Evolutionary conservation across 257 asterid species (phyloP).

Genomic region (Thymus mandschuricus): DNA sequence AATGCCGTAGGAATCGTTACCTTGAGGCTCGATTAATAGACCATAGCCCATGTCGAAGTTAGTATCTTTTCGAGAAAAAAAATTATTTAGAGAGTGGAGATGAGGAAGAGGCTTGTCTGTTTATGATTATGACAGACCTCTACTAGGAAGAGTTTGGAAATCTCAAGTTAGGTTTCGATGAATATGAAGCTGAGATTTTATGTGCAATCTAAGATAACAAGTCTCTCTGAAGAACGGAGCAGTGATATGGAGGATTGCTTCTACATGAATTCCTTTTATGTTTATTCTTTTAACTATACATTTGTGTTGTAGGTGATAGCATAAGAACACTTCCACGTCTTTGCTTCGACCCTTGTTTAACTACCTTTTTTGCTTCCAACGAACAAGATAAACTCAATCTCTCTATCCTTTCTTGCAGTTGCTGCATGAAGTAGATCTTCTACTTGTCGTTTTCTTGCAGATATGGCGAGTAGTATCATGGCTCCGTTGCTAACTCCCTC

Average conservation of each 20-base stretch:
- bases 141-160: neutral
- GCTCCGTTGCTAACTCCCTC: constrained; percentile 46
- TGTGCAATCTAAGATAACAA: constrained; percentile 3
- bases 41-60: neutral
- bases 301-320: neutral
- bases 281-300: neutral
- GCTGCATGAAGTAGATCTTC: neutral
- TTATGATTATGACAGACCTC: neutral
- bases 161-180: neutral
- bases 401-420: neutral
- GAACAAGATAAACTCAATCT: neutral
- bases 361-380: neutral
- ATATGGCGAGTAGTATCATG: constrained; percentile 57
- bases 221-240: neutral
- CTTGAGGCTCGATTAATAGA: neutral
- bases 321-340: neutral
- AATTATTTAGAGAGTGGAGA: neutral
- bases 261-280: neutral
- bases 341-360: neutral
- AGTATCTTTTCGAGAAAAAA: neutral
- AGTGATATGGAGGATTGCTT: neutral
- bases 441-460: neutral
- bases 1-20: neutral
- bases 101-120: neutral
- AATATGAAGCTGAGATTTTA: neutral